Percentiles rank a stretch among this genome's conserved stretches.
Conservation (phyloP, 768 basidiomycete species). For the Panaeolus papilionaceus region DNA sequence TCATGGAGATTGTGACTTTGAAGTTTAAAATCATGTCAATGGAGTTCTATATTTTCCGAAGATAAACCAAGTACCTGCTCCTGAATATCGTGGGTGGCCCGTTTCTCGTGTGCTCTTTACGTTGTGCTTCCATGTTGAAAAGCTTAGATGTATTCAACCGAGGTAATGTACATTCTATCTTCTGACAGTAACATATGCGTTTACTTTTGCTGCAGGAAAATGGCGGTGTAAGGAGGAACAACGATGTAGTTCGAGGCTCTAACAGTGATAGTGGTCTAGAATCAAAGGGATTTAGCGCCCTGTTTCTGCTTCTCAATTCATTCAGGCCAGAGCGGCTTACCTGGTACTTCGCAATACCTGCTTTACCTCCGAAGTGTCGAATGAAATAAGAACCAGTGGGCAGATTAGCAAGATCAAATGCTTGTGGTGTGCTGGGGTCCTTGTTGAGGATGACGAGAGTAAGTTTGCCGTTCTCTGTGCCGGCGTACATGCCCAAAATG, state of each 20-base stretch:
- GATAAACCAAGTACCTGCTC: conserved; percentile 11
- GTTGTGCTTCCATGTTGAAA: conserved; percentile 2
- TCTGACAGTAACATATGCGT: background rate
- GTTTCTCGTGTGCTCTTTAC: background rate
- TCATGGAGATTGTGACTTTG: conserved; percentile 5
- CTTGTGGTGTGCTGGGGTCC: conserved; percentile 45
- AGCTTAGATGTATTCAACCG: conserved; percentile 11
- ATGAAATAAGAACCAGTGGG: conserved; percentile 56
- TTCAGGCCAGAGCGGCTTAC: conserved; percentile 33
- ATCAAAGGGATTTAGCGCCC: background rate
- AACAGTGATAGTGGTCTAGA: conserved; percentile 39
- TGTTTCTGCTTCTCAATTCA: background rate
- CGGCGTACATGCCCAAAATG: conserved; percentile 54
- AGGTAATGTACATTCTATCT: conserved; percentile 15
- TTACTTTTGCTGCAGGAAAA: conserved; percentile 39
- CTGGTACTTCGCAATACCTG: conserved; percentile 62
- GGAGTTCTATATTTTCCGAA: background rate
- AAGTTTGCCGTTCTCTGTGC: conserved; percentile 45
- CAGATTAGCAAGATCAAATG: conserved; percentile 48
- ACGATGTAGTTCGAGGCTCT: conserved; percentile 38
- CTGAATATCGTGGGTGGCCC: background rate
- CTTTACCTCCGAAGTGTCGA: conserved; percentile 59
- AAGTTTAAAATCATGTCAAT: conserved; percentile 10
- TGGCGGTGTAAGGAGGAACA: conserved; percentile 42
- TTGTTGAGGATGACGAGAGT: conserved; percentile 60